A percentile compares a stretch with the other conserved stretches of the same genome.
These are phyloP conservation scores for Pleurotus sapidus DNA, from an alignment of 768 basidiomycete species.

Conservation along the genomic window DNA sequence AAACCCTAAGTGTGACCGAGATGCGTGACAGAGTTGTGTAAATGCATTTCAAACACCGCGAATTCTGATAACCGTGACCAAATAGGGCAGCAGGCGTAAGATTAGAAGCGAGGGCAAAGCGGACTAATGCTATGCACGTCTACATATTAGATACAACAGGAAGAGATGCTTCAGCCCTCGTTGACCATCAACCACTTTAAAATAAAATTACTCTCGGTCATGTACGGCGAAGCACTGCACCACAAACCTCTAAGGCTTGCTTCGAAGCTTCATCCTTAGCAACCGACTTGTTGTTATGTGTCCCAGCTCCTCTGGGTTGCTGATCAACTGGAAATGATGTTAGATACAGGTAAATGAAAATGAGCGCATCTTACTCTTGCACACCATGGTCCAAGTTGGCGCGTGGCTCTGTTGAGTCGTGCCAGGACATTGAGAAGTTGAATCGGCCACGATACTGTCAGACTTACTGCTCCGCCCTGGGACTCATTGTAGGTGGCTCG, in stretches of 20 bases:
- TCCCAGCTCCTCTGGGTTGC: slow-evolving; percentile 43
- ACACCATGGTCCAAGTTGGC: slow-evolving; percentile 49
- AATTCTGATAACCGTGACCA: slow-evolving; percentile 1
- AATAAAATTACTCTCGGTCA: background rate
- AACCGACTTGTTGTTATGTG: slow-evolving; percentile 35
- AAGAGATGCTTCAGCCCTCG: background rate
- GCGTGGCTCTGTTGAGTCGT: background rate
- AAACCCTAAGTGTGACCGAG: background rate
- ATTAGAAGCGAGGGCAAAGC: background rate
- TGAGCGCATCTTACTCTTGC: slow-evolving; percentile 44
- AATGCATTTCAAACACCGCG: slow-evolving; percentile 17
- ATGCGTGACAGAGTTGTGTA: slow-evolving; percentile 9
- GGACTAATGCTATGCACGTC: background rate
- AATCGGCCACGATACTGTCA: background rate
- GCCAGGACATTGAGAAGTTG: too few species aligned
- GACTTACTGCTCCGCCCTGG: slow-evolving; percentile 23
- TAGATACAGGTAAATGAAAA: background rate
- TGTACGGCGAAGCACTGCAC: background rate
- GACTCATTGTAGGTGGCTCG: slow-evolving; percentile 25
- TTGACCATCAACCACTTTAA: background rate
- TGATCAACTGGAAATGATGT: slow-evolving; percentile 37
- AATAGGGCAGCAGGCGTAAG: background rate
- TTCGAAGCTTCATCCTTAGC: slow-evolving; percentile 50
- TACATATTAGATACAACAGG: background rate
- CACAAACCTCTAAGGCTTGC: slow-evolving; percentile 36